Evolutionary conservation across 768 basidiomycete species (phyloP), one percentile per base, ranked within the genome.

Genomic region (Rhizopogon rudus): DNA sequence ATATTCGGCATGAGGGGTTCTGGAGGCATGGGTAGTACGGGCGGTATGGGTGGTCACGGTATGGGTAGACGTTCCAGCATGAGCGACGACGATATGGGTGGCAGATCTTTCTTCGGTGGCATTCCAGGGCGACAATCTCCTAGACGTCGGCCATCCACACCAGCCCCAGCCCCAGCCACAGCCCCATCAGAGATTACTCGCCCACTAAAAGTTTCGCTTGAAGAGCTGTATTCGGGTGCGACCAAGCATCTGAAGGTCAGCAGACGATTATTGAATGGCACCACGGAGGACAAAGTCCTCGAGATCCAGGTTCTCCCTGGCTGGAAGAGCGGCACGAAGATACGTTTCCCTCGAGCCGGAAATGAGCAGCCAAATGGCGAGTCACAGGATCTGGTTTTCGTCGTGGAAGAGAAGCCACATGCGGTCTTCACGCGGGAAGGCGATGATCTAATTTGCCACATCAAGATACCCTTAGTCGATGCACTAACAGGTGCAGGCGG

Each of bases 281-380:
- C 76, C 16, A 84, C 84, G 16, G 92, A 97, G 70, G 91, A 94
- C 59, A 92, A 91, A 68, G 82, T 91, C 6, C 82, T 93, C 52
- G 91, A 93, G 63, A 86, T 93, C 63, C 75, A 80, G 35, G 78
- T 92, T 22, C 79, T 81, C 60, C 92, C 95, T 0, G 96, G 96
- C 1, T 98, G 94, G 94, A 98, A 98, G 79, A 83, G 83, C 57
- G 96, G 96, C 0, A 98, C 96, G 16, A 97, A 96, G 73, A 81
- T 98, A 56, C 85, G 91, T 41, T 98, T 95, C 71, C 83, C 90
- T 0, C 81, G 82, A 20, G 87, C 91, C 9, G 93, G 93, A 3
- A 94, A 98, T 69, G 93, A 94, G 63, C 77, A 79, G 51, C 66
- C 74, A 12, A 68, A 58, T 35, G 87, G 88, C 10, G 87, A 87